Conservation (phyloP, 1,284 basidiomycete species). For the Moesziomyces sp. region DNA sequence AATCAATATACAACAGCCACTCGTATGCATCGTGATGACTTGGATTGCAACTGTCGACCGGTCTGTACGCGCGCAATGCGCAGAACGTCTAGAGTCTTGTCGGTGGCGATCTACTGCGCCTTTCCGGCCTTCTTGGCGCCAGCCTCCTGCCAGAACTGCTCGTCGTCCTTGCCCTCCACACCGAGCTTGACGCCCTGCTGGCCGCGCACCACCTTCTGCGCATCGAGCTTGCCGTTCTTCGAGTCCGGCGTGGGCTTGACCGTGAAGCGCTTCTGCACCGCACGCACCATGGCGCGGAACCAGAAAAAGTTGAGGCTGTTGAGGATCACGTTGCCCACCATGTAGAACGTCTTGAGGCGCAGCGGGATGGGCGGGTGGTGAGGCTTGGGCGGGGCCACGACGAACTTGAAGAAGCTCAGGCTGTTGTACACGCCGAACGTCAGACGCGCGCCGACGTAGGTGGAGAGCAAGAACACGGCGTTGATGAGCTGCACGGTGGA, state of each 20-base stretch:
- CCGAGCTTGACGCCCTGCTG: slow-evolving; percentile 52
- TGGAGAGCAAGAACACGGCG: slow-evolving; percentile 61
- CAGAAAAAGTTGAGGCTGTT: slow-evolving; percentile 68
- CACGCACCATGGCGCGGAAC: slow-evolving; percentile 68
- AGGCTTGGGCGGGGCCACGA: slow-evolving; percentile 51
- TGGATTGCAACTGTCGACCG: neutral
- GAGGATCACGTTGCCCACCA: slow-evolving; percentile 53
- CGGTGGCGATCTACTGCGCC: slow-evolving; percentile 14
- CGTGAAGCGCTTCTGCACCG: slow-evolving; percentile 66
- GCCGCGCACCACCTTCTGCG: slow-evolving; percentile 43
- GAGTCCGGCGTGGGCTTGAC: slow-evolving; percentile 22
- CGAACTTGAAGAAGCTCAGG: slow-evolving; percentile 56
- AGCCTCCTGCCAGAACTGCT: slow-evolving; percentile 51
- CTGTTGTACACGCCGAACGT: slow-evolving; percentile 67
- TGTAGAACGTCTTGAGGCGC: slow-evolving; percentile 48
- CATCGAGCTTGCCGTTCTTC: slow-evolving; percentile 25
- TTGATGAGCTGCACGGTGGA: slow-evolving; percentile 67
- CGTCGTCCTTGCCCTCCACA: slow-evolving; percentile 49
- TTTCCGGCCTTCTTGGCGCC: slow-evolving; percentile 39
- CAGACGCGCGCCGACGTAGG: slow-evolving; percentile 66
- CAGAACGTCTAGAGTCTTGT: neutral
- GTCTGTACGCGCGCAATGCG: neutral
- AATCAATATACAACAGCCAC: too few species aligned
- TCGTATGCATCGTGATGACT: neutral
- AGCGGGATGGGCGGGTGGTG: slow-evolving; percentile 44